Evolutionary conservation across 208 protist genomes (phyloP).

Genomic region (Acanthamoeba quina): DNA sequence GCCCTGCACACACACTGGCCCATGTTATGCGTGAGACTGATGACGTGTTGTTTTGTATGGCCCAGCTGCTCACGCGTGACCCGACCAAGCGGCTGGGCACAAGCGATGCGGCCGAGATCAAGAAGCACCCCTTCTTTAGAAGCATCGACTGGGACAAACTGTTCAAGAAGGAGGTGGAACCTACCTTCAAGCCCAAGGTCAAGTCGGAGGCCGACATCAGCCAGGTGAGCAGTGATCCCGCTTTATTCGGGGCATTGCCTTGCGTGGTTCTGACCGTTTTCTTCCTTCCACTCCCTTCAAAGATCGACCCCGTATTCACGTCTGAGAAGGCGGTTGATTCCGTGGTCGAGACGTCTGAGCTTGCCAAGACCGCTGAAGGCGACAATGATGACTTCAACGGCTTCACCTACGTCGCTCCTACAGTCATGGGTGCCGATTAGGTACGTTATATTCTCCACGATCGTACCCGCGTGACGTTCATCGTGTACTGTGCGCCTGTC

Average conservation of each 20-base stretch:
- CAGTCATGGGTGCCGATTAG: background rate
- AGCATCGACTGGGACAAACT: slow-evolving; percentile 85
- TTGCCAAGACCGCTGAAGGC: slow-evolving; percentile 1
- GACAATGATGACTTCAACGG: slow-evolving; percentile 31
- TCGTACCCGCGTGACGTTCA: too few species aligned
- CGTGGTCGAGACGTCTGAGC: slow-evolving; percentile 54
- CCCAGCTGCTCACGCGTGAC: slow-evolving; percentile 79
- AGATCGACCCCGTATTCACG: slow-evolving; percentile 83
- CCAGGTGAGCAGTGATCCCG: background rate
- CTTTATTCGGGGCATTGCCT: background rate
- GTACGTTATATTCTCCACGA: too few species aligned
- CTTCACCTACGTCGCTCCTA: slow-evolving; percentile 16
- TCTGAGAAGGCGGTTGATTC: slow-evolving; percentile 75
- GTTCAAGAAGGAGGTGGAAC: slow-evolving; percentile 77
- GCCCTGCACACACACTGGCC: background rate
- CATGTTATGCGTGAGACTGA: background rate
- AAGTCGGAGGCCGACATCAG: background rate
- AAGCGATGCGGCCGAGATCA: slow-evolving; percentile 35
- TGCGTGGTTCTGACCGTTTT: slow-evolving; percentile 14
- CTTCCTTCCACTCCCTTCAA: slow-evolving; percentile 22
- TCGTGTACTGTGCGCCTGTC: too few species aligned
- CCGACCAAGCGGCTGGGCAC: slow-evolving; percentile 74
- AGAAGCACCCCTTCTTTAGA: slow-evolving; percentile 81
- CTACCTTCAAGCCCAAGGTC: slow-evolving; percentile 85
- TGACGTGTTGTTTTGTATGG: background rate